Evolutionary conservation across 2,329 filamentous ascomycete species (phyloP), one percentile per base, ranked within the genome.

Genomic region (Ploettnerulaceae sp.): DNA sequence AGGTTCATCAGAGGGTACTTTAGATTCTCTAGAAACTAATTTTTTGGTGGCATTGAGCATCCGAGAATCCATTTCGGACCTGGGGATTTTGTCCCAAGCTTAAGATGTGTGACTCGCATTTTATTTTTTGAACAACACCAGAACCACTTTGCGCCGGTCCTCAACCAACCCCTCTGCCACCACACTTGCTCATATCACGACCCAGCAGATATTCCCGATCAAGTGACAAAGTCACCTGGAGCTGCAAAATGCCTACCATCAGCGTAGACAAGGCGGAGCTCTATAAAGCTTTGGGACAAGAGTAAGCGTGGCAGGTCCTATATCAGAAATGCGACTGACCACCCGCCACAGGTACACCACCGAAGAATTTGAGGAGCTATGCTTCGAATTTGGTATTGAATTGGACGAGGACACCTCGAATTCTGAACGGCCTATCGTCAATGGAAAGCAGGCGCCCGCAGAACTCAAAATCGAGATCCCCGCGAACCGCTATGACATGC

Each of bases 401-500:
- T 79, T 98, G 59, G 93, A 98, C 71, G 91, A 97, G 72, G 93
- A 98, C 46, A 66, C 63, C 11, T 55, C 61, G 14, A 58, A 64
- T 49, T 46, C 49, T 48, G 81, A 88, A 56, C 76, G 87, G 36
- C 86, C 86, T 24, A 71, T 85, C 48, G 77, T 86, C 61, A 77
- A 89, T 71, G 85, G 85, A 65, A 80, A 84, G 58, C 86, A 94
- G 69, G 88, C 95, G 70, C 81, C 88, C 41, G 84, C 93, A 47
- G 88, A 97, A 70, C 79, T 97, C 63, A 96, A 96, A 76, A 97
- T 98, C 64, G 91, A 97, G 69, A 95, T 97, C 61, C 89, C 90
- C 53, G 91, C 93, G 63, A 97, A 97, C 71, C 82, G 89, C 71
- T 90, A 82, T 70, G 82, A 97, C 64, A 89, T 97, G 83, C 81